Evolutionary conservation across 2,329 filamentous ascomycete genomes (phyloP).

Genomic region (Calonectria pauciramosa): DNA sequence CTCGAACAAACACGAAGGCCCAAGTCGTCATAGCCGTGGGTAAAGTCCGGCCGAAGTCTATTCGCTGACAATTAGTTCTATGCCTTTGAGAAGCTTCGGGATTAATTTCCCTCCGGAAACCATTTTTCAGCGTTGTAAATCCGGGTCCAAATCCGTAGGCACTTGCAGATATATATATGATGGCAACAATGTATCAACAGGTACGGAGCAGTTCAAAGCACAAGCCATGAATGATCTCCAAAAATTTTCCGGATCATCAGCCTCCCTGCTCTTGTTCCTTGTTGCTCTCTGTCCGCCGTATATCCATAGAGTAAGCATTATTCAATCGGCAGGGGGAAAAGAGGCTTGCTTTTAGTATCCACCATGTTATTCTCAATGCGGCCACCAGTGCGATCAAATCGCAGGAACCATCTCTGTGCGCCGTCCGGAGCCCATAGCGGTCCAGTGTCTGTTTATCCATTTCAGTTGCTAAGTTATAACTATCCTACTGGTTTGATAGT

Average conservation of each 20-base stretch:
- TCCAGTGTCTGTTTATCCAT: background rate
- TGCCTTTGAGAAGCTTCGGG: background rate
- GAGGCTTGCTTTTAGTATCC: background rate
- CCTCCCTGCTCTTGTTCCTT: constrained; percentile 1
- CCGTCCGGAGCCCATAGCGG: background rate
- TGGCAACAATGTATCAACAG: background rate
- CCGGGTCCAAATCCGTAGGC: too few species aligned
- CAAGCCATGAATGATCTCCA: constrained; percentile 9
- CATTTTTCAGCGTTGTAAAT: background rate
- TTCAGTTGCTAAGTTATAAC: background rate
- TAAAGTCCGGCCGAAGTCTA: background rate
- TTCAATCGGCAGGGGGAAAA: background rate
- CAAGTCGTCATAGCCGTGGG: background rate
- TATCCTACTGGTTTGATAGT: background rate
- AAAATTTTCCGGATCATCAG: constrained; percentile 10
- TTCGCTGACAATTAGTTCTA: background rate
- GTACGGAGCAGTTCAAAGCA: background rate
- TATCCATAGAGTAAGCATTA: background rate
- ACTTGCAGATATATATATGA: background rate
- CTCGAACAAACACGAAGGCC: background rate
- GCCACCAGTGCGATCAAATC: constrained; percentile 24
- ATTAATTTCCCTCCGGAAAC: background rate
- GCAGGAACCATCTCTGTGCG: constrained; percentile 7
- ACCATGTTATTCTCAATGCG: constrained; percentile 13
- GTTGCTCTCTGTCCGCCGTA: background rate